These are phyloP conservation scores for Blastobotrys parvus DNA, from an alignment of 805 yeast species.

Conservation along the genomic window DNA sequence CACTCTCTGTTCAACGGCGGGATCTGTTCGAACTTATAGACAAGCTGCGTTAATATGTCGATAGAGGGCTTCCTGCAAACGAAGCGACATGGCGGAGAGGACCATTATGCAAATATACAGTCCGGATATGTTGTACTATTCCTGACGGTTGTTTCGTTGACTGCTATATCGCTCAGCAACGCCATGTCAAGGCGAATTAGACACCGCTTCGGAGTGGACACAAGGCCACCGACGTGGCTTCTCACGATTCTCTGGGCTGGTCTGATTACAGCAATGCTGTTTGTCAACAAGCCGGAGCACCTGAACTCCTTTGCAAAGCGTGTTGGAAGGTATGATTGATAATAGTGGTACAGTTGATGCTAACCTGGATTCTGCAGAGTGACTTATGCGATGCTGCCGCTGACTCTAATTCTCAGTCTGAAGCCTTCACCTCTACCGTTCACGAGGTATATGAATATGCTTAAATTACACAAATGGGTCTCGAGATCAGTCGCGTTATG, in stretches of 20 bases:
- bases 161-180: constrained; percentile 7
- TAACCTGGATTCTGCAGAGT: too few relatives aligned
- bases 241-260: constrained; percentile 39
- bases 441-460: constrained; percentile 57
- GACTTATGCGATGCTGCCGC: constrained; percentile 67
- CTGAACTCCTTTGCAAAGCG: constrained; percentile 65
- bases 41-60: too few relatives aligned
- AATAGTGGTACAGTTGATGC: too few relatives aligned
- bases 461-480: constrained; percentile 88
- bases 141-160: constrained; percentile 7
- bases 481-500: constrained; percentile 67
- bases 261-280: constrained; percentile 36
- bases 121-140: constrained; percentile 14
- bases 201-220: neutral
- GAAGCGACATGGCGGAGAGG: constrained; percentile 6
- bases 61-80: too few relatives aligned
- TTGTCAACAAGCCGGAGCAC: constrained; percentile 31
- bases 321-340: constrained; percentile 40
- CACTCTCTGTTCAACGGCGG: too few relatives aligned
- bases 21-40: too few relatives aligned
- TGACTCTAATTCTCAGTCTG: constrained; percentile 62
- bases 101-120: constrained; percentile 15
- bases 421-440: constrained; percentile 83
- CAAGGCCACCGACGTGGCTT: neutral
- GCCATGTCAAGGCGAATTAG: neutral